phyloP scores from a whole-genome alignment of 768 basidiomycete genomes.

The Cubamyces sp. region DNA sequence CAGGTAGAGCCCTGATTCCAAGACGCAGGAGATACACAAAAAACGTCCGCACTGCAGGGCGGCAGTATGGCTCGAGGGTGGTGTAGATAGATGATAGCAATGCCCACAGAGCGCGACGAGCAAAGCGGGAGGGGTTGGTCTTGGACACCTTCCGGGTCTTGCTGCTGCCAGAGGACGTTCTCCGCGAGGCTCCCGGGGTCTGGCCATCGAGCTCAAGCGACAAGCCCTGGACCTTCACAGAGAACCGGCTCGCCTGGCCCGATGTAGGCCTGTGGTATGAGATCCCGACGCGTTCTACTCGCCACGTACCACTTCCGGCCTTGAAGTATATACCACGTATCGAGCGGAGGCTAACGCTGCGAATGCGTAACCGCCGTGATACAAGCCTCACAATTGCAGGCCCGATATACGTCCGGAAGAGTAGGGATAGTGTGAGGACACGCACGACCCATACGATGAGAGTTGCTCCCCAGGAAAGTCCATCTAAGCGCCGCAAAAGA shows the following conservation, averaged over 20 bases:
- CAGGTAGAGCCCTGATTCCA: conserved; percentile 67
- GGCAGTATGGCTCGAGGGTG: conserved; percentile 58
- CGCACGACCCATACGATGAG: conserved; percentile 55
- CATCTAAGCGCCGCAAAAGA: conserved; percentile 25
- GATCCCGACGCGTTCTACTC: conserved; percentile 67
- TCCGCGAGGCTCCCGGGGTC: neutral
- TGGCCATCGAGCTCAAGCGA: conserved; percentile 49
- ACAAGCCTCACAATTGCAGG: conserved; percentile 64
- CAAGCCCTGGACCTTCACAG: conserved; percentile 64
- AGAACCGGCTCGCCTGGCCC: conserved; percentile 58
- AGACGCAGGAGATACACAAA: conserved; percentile 60
- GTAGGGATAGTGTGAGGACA: conserved; percentile 55
- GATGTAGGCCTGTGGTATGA: conserved; percentile 58
- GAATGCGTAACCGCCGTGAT: conserved; percentile 64
- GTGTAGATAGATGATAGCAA: conserved; percentile 40
- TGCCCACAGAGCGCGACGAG: conserved; percentile 34
- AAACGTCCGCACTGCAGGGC: conserved; percentile 60
- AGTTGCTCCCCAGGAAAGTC: conserved; percentile 38
- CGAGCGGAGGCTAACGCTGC: conserved; percentile 76
- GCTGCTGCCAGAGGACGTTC: neutral
- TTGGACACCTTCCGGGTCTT: neutral
- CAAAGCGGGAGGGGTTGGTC: conserved; percentile 39
- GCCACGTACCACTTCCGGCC: conserved; percentile 54
- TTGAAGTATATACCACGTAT: conserved; percentile 77
- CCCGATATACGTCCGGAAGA: conserved; percentile 67